Evolutionary conservation across 2,329 filamentous ascomycete species (phyloP).

Genomic region (Fusarium caatingaense): DNA sequence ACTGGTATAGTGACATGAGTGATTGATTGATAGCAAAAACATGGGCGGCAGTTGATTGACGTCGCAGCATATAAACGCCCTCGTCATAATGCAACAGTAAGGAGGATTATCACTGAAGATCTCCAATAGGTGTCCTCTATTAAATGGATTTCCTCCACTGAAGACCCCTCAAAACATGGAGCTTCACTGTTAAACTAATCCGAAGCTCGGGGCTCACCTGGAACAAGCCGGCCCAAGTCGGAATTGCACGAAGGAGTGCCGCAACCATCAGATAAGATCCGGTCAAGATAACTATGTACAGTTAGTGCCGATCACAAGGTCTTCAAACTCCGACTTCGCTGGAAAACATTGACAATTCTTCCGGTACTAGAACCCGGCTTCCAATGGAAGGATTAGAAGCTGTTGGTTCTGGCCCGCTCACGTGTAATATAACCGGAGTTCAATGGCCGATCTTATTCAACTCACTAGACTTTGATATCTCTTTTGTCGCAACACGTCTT

Average conservation of each 20-base stretch:
- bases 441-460: constrained; percentile 34
- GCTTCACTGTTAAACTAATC: constrained; percentile 9
- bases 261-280: constrained; percentile 29
- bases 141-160: constrained; percentile 20
- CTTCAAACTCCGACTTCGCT: constrained; percentile 43
- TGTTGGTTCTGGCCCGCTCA: constrained; percentile 4
- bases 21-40: not conserved
- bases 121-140: constrained; percentile 9
- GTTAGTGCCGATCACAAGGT: constrained; percentile 23
- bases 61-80: constrained; percentile 8
- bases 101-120: constrained; percentile 18
- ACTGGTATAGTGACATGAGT: not conserved
- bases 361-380: not conserved
- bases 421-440: constrained; percentile 20
- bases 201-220: constrained; percentile 24
- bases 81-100: constrained; percentile 23
- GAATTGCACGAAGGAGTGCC: constrained; percentile 32
- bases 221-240: constrained; percentile 36
- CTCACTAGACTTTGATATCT: not conserved
- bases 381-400: not conserved
- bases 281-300: constrained; percentile 16
- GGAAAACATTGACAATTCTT: constrained; percentile 24
- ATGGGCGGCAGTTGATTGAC: constrained; percentile 11
- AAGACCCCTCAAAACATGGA: constrained; percentile 24
- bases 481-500: no score